These are phyloP conservation scores for Candida neerlandica DNA, from an alignment of 1,139 yeast species.

Conservation along the genomic window DNA sequence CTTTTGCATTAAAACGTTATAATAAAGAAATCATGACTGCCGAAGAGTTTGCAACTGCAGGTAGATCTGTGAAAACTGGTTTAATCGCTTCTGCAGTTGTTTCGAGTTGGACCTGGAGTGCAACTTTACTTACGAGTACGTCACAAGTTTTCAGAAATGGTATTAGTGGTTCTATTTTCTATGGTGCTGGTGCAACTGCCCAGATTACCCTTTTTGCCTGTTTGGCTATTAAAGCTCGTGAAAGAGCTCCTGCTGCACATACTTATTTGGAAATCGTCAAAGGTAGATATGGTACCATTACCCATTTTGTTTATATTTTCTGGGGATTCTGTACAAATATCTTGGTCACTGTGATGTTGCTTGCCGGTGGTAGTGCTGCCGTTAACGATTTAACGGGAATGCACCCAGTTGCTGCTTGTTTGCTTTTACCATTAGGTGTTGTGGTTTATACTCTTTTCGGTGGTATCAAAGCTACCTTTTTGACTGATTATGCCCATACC, in stretches of 20 bases:
- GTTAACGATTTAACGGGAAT: conserved; percentile 79
- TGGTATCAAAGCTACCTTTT: conserved; percentile 86
- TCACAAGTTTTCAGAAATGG: conserved; percentile 81
- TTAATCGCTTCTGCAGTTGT: conserved; percentile 86
- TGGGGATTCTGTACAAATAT: conserved; percentile 88
- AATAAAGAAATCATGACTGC: conserved; percentile 83
- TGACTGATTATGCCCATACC: conserved; percentile 84
- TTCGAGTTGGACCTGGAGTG: conserved; percentile 94
- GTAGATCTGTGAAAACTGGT: conserved; percentile 79
- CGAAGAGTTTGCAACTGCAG: conserved; percentile 88
- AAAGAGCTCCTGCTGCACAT: conserved; percentile 60
- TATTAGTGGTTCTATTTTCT: conserved; percentile 56
- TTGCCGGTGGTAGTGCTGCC: conserved; percentile 86
- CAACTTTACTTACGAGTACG: conserved; percentile 75
- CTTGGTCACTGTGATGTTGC: conserved; percentile 82
- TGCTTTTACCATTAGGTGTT: conserved; percentile 81
- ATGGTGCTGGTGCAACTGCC: conserved; percentile 58
- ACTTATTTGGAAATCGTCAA: conserved; percentile 57
- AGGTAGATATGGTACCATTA: conserved; percentile 54
- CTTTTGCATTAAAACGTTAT: conserved; percentile 69
- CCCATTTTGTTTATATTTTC: conserved; percentile 70
- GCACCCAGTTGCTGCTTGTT: conserved; percentile 79
- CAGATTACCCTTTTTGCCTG: conserved; percentile 55
- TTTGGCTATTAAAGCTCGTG: conserved; percentile 57
- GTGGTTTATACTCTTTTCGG: conserved; percentile 83